phyloP scores from a whole-genome alignment of 148 eudicot genomes.

The Pharnaceum exiguum region DNA sequence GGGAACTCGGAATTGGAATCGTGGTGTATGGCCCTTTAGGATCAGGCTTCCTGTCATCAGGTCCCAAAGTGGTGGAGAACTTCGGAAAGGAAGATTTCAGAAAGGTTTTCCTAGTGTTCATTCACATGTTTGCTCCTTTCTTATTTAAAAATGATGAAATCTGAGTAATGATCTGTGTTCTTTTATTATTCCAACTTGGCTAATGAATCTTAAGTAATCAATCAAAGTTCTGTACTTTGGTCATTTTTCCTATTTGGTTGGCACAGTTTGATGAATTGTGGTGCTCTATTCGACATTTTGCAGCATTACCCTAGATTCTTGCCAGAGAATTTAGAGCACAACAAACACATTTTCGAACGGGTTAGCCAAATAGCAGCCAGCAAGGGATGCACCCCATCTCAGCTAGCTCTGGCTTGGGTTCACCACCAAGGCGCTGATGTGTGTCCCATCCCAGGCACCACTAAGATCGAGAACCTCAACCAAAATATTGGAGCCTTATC shows the following conservation, averaged over 20 bases:
- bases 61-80: conserved; percentile 23
- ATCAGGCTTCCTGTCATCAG: conserved; percentile 12
- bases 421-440: conserved; percentile 37
- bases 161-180: too few relatives aligned
- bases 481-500: conserved; percentile 36
- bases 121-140: too few relatives aligned
- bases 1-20: conserved; percentile 17
- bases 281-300: neutral
- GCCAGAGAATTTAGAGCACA: conserved; percentile 34
- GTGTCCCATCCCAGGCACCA: conserved; percentile 46
- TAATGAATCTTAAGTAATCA: too few relatives aligned
- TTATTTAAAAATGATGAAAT: too few relatives aligned
- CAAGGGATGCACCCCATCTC: conserved; percentile 36
- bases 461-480: conserved; percentile 33
- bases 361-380: conserved; percentile 26
- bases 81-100: conserved; percentile 22
- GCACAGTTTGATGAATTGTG: too few relatives aligned
- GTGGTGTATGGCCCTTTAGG: conserved; percentile 19
- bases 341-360: conserved; percentile 29
- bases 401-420: conserved; percentile 37
- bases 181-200: too few relatives aligned
- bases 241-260: too few relatives aligned
- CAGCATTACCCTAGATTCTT: conserved; percentile 37
- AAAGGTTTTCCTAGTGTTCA: conserved; percentile 12
- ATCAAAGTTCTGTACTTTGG: too few relatives aligned